These are phyloP conservation scores for Macrolepiota fuliginosa DNA, from an alignment of 768 basidiomycete genomes.

Conservation along the genomic window DNA sequence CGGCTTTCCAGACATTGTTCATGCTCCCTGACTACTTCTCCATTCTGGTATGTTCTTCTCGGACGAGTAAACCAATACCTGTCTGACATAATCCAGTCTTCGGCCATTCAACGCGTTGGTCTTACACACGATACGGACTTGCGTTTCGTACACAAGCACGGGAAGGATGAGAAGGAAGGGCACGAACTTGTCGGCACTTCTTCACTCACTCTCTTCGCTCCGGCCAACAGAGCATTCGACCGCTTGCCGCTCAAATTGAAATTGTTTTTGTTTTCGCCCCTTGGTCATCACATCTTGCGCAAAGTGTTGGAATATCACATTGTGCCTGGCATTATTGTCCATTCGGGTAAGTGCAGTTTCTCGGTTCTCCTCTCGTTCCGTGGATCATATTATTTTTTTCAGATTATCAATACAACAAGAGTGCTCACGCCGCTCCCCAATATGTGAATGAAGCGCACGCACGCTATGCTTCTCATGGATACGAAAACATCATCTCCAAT, in stretches of 20 bases:
- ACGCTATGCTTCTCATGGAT: slow-evolving; percentile 12
- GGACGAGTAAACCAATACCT: too few relatives aligned
- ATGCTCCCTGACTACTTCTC: slow-evolving; percentile 41
- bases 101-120: slow-evolving; percentile 50
- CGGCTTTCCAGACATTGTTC: slow-evolving; percentile 48
- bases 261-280: slow-evolving; percentile 59
- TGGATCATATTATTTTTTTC: not conserved
- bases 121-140: slow-evolving; percentile 45
- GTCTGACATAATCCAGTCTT: too few relatives aligned
- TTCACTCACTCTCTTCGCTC: slow-evolving; percentile 54
- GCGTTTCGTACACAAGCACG: slow-evolving; percentile 33
- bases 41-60: slow-evolving; percentile 36
- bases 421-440: slow-evolving; percentile 9
- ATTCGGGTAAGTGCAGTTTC: slow-evolving; percentile 38
- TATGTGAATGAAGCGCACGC: not conserved
- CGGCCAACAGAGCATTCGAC: slow-evolving; percentile 46
- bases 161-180: slow-evolving; percentile 25
- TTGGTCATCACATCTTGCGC: slow-evolving; percentile 45
- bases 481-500: slow-evolving; percentile 30
- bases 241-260: slow-evolving; percentile 48
- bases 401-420: slow-evolving; percentile 32
- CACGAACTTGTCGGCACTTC: slow-evolving; percentile 42
- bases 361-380: not conserved
- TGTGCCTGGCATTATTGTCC: slow-evolving; percentile 45
- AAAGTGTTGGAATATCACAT: slow-evolving; percentile 61